Evolutionary conservation across 2,329 filamentous ascomycete species (phyloP).

Genomic region (Xylariaceae sp.): DNA sequence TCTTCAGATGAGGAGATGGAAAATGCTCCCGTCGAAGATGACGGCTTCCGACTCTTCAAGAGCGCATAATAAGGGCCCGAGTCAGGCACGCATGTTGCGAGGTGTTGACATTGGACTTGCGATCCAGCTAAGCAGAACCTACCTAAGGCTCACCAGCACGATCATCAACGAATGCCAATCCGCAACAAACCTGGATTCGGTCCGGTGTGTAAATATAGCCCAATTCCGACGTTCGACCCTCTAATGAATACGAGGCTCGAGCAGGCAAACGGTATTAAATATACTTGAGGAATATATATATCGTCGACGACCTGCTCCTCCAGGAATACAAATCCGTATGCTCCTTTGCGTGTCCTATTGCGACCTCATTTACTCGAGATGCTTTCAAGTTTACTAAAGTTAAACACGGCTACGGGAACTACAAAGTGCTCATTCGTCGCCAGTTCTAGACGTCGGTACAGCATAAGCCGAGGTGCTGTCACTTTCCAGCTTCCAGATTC

Average conservation of each 20-base stretch:
- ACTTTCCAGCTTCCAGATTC: neutral
- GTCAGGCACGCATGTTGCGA: neutral
- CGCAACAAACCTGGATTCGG: neutral
- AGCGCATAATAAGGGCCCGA: constrained; percentile 1
- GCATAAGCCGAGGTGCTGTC: neutral
- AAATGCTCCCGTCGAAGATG: constrained; percentile 47
- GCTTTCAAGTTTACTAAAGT: no score
- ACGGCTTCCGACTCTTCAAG: constrained; percentile 49
- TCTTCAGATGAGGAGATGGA: constrained; percentile 46
- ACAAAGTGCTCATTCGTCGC: neutral
- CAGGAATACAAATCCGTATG: no score
- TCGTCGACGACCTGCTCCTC: no score
- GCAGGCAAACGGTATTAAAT: neutral
- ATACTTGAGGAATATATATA: no score
- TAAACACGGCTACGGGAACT: neutral
- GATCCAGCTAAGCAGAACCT: neutral
- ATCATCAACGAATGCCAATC: constrained; percentile 9
- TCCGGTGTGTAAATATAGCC: neutral
- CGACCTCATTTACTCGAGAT: no score
- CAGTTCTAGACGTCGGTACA: neutral
- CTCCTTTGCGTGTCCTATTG: no score
- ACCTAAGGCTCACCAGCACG: constrained; percentile 13
- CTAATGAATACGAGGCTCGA: constrained; percentile 15
- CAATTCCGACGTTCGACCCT: constrained; percentile 4
- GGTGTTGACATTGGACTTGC: neutral